Evolutionary conservation across 768 basidiomycete genomes (phyloP).

Genomic region (Macrolepiota dolichaula): DNA sequence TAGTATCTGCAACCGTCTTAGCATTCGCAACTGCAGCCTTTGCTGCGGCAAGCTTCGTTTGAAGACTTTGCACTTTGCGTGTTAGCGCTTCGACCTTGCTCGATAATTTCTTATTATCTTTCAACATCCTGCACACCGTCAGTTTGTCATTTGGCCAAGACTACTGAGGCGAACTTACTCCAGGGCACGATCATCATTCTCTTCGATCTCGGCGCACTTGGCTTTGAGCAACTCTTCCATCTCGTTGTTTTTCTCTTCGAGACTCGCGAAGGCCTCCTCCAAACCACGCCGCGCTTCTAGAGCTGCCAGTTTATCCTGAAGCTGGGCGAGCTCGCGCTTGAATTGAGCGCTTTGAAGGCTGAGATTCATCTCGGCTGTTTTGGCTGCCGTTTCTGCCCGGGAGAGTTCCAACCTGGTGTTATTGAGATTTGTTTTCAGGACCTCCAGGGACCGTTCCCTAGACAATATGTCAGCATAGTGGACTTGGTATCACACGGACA

Average conservation of each 20-base stretch:
- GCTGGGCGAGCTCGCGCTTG: conserved; percentile 55
- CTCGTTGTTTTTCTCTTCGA: conserved; percentile 69
- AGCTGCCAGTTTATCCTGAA: conserved; percentile 53
- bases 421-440: conserved; percentile 38
- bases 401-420: conserved; percentile 40
- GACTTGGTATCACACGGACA: neutral
- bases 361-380: conserved; percentile 63
- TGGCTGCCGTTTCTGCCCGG: conserved; percentile 54
- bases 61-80: conserved; percentile 70
- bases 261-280: conserved; percentile 49
- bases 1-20: neutral
- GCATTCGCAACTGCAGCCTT: conserved; percentile 31
- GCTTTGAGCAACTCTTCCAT: conserved; percentile 69
- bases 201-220: conserved; percentile 79
- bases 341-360: conserved; percentile 64
- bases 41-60: conserved; percentile 58
- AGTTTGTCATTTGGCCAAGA: conserved; percentile 7
- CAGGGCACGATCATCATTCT: conserved; percentile 77
- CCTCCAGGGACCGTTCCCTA: conserved; percentile 40
- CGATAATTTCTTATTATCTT: conserved; percentile 75
- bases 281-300: conserved; percentile 54
- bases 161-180: conserved; percentile 50
- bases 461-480: neutral
- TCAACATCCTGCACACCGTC: conserved; percentile 54
- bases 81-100: conserved; percentile 68